These are phyloP conservation scores for Zopfia rhizophila DNA, from an alignment of 2,329 filamentous ascomycete species.

Conservation along the genomic window DNA sequence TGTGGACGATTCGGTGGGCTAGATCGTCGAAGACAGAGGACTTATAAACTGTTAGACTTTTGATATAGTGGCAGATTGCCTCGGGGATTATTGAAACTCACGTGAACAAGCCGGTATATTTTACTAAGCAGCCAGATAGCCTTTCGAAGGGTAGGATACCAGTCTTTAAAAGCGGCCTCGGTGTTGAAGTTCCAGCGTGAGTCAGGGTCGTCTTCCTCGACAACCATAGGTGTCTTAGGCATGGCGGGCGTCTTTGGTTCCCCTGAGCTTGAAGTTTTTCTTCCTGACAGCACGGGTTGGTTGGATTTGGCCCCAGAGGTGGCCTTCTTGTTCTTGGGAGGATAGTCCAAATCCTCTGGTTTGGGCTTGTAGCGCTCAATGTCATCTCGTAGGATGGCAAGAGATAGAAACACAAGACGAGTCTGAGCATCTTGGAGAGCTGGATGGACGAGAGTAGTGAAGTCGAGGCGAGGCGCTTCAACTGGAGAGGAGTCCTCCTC, in stretches of 20 bases:
- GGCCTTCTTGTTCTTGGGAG: constrained; percentile 61
- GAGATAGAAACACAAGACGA: constrained; percentile 71
- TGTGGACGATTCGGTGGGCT: constrained; percentile 85
- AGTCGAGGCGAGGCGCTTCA: constrained; percentile 68
- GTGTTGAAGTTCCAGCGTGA: constrained; percentile 65
- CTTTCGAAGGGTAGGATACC: constrained; percentile 74
- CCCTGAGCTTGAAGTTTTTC: constrained; percentile 57
- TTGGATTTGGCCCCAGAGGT: constrained; percentile 54
- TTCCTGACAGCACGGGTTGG: constrained; percentile 63
- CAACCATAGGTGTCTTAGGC: constrained; percentile 61
- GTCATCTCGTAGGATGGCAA: constrained; percentile 71
- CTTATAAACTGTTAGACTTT: constrained; percentile 47
- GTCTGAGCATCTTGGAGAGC: constrained; percentile 75
- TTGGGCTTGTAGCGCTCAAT: constrained; percentile 74
- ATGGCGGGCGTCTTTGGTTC: constrained; percentile 47
- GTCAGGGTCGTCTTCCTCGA: constrained; percentile 62
- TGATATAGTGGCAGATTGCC: background rate
- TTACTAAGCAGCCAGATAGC: constrained; percentile 75
- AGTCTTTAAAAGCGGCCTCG: constrained; percentile 67
- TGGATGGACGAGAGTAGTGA: constrained; percentile 69
- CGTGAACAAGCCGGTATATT: constrained; percentile 76
- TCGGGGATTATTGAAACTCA: constrained; percentile 45
- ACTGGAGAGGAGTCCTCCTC: constrained; percentile 62
- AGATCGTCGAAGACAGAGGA: constrained; percentile 77
- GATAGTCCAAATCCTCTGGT: constrained; percentile 73